Conservation (phyloP, 306 rosid species). For the Citrullus mucosospermus region DNA sequence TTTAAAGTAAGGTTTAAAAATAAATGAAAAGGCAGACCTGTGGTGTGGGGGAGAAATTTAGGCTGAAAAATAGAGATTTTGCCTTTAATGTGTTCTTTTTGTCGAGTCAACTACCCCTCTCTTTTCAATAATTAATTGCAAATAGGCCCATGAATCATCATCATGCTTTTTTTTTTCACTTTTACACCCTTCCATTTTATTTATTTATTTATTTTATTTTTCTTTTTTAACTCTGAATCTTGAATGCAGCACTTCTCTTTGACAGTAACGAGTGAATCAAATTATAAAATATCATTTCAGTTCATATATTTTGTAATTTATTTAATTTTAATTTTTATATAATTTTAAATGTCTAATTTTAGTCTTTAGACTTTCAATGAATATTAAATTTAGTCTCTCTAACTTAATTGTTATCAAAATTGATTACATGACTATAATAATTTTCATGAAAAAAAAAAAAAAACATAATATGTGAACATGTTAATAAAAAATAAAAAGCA, state of each 20-base stretch:
- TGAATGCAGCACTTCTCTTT: not conserved
- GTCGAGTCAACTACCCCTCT: not conserved
- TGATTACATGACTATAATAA: too few relatives aligned
- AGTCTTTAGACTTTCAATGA: too few relatives aligned
- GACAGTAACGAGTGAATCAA: too few relatives aligned
- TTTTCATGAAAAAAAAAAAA: too few relatives aligned
- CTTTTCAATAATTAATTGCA: not conserved
- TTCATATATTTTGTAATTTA: too few relatives aligned
- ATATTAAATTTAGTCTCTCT: too few relatives aligned
- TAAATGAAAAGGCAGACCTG: not conserved
- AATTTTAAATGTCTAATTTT: too few relatives aligned
- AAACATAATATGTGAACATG: too few relatives aligned
- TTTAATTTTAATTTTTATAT: too few relatives aligned
- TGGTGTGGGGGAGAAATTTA: not conserved
- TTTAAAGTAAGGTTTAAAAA: not conserved
- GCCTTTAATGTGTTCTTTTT: not conserved
- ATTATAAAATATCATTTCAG: too few relatives aligned
- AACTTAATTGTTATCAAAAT: too few relatives aligned
- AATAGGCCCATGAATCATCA: not conserved
- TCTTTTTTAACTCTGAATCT: not conserved
- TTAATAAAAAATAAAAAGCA: too few relatives aligned
- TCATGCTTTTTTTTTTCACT: not conserved
- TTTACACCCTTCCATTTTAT: not conserved
- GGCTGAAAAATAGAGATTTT: not conserved
- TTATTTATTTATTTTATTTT: not conserved